Evolutionary conservation across 2,329 filamentous ascomycete genomes (phyloP).

Genomic region (Phyllosticta citribraziliensis): DNA sequence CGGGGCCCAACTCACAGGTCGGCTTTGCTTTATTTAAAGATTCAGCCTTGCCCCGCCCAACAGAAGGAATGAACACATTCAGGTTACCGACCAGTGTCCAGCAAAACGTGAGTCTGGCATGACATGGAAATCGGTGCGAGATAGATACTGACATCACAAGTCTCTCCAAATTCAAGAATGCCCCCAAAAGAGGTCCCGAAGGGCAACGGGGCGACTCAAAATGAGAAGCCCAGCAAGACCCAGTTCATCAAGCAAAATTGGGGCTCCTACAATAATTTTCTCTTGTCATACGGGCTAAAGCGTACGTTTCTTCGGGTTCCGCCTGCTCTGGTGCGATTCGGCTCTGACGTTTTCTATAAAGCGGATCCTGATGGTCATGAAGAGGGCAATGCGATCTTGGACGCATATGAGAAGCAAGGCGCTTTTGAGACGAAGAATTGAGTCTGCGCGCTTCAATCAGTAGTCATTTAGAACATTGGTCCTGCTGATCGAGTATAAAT

Average conservation of each 20-base stretch:
- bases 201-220: background rate
- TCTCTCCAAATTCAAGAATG: background rate
- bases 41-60: too few species aligned
- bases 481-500: too few species aligned
- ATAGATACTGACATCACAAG: background rate
- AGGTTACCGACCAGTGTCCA: too few species aligned
- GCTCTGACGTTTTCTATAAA: background rate
- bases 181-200: background rate
- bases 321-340: background rate
- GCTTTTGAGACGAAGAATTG: background rate
- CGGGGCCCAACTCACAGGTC: too few species aligned
- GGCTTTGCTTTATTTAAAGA: too few species aligned
- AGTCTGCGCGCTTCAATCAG: background rate
- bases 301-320: background rate
- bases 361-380: background rate
- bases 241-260: background rate
- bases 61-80: too few species aligned
- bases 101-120: too few species aligned
- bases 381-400: background rate
- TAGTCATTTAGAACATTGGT: too few species aligned
- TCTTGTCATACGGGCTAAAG: background rate
- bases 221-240: background rate
- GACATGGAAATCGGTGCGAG: too few species aligned
- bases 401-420: background rate
- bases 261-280: background rate